Conservation (phyloP, 2,329 filamentous ascomycete genomes). For the Phialocephala sp. region DNA sequence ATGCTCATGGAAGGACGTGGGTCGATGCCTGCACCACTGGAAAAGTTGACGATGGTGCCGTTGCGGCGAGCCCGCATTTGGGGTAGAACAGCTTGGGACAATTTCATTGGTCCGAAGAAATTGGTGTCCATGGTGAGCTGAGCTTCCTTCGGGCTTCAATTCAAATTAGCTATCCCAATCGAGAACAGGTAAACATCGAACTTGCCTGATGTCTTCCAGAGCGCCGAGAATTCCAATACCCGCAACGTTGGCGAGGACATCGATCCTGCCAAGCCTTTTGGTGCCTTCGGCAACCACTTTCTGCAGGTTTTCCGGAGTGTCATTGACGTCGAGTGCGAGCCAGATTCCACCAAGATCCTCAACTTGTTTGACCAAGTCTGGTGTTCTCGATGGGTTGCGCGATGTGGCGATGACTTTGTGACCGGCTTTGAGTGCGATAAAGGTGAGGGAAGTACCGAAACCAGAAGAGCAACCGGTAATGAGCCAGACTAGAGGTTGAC, state of each 20-base stretch:
- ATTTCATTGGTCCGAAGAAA: constrained; percentile 33
- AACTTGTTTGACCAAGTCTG: constrained; percentile 37
- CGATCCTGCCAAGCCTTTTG: constrained; percentile 52
- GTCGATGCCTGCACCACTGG: constrained; percentile 32
- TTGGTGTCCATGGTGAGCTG: constrained; percentile 34
- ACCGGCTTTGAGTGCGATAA: constrained; percentile 36
- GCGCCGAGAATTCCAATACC: constrained; percentile 46
- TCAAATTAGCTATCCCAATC: background rate
- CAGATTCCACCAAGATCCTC: constrained; percentile 37
- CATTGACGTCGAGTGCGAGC: constrained; percentile 35
- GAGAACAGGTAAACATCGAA: background rate
- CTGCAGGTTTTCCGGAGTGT: constrained; percentile 19
- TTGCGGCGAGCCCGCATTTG: constrained; percentile 28
- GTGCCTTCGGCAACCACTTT: constrained; percentile 24
- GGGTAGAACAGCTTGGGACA: constrained; percentile 30
- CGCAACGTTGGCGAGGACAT: constrained; percentile 37
- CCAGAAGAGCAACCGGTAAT: constrained; percentile 45
- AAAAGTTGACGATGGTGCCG: constrained; percentile 36
- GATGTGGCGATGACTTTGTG: constrained; percentile 45
- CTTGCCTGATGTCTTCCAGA: constrained; percentile 49
- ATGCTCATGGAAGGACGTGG: constrained; percentile 49
- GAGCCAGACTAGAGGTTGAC: constrained; percentile 38
- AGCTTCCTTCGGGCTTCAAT: constrained; percentile 26
- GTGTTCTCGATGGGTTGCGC: constrained; percentile 39
- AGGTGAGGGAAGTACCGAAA: constrained; percentile 41